Evolutionary conservation across 2,329 filamentous ascomycete species (phyloP).

Genomic region (Calonectria pseudoturangicola): DNA sequence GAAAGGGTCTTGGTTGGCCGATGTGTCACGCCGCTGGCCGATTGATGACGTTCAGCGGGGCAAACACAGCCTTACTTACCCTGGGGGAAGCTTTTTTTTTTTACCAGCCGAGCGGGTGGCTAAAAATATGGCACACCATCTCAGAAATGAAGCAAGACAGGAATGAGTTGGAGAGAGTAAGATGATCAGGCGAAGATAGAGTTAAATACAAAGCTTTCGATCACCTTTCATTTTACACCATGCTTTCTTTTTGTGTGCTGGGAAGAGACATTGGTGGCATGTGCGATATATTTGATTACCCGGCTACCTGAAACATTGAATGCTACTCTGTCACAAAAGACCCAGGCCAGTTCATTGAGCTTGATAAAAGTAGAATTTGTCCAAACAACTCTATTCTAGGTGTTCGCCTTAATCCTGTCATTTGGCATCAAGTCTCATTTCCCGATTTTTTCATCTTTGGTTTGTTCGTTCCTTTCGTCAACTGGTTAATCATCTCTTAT

Average conservation of each 20-base stretch:
- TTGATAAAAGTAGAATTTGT: conserved; percentile 46
- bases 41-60: conserved; percentile 53
- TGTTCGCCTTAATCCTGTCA: conserved; percentile 14
- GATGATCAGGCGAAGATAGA: too few species aligned
- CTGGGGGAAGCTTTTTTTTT: too few species aligned
- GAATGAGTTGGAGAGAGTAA: too few species aligned
- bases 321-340: background rate
- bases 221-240: too few species aligned
- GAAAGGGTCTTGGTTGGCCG: conserved; percentile 16
- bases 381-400: conserved; percentile 9
- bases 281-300: too few species aligned
- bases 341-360: conserved; percentile 32
- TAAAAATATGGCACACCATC: too few species aligned
- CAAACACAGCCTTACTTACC: conserved; percentile 26
- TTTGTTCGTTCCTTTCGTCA: conserved; percentile 48
- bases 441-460: conserved; percentile 46
- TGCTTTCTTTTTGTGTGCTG: too few species aligned
- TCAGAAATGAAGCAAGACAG: too few species aligned
- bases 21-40: conserved; percentile 49
- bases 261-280: too few species aligned
- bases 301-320: too few species aligned
- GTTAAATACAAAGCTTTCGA: too few species aligned
- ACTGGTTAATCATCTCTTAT: conserved; percentile 48
- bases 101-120: too few species aligned
- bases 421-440: conserved; percentile 45